These are phyloP conservation scores for Salinomyces thailandicus DNA, from an alignment of 2,329 filamentous ascomycete species.

Conservation along the genomic window DNA sequence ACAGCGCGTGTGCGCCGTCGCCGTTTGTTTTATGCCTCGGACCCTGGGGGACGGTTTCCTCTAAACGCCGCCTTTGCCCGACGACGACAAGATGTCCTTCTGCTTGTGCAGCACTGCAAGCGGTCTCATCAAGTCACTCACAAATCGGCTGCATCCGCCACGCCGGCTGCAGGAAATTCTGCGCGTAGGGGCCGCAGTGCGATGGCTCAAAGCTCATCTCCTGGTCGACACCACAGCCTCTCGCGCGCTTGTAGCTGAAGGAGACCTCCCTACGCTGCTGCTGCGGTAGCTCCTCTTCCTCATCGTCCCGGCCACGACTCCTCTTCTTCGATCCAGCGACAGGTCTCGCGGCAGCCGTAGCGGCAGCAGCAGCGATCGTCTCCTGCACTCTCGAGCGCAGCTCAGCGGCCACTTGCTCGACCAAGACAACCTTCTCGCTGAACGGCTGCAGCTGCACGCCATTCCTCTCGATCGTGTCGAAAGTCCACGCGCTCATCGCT, in stretches of 20 bases:
- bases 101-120: too few relatives aligned
- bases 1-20: too few relatives aligned
- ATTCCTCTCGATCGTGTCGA: slow-evolving; percentile 7
- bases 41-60: too few relatives aligned
- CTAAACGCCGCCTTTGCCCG: too few relatives aligned
- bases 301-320: slow-evolving; percentile 5
- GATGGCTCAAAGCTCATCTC: slow-evolving; percentile 7
- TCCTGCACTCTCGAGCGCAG: slow-evolving; percentile 1
- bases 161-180: slow-evolving; percentile 7
- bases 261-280: not conserved
- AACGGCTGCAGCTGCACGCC: slow-evolving; percentile 6
- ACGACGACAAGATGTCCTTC: too few relatives aligned
- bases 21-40: too few relatives aligned
- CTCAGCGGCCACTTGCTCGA: slow-evolving; percentile 5
- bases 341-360: not conserved
- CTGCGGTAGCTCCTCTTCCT: slow-evolving; percentile 6
- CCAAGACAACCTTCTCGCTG: slow-evolving; percentile 9
- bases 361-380: not conserved
- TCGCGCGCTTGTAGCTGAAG: slow-evolving; percentile 4
- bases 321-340: slow-evolving; percentile 3
- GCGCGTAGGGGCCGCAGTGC: slow-evolving; percentile 6
- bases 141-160: slow-evolving; percentile 12
- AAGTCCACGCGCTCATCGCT: slow-evolving; percentile 8
- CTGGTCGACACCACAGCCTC: slow-evolving; percentile 2
- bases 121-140: too few relatives aligned